phyloP scores from a whole-genome alignment of 345 rosid genomes.

The Camelina neglecta region DNA sequence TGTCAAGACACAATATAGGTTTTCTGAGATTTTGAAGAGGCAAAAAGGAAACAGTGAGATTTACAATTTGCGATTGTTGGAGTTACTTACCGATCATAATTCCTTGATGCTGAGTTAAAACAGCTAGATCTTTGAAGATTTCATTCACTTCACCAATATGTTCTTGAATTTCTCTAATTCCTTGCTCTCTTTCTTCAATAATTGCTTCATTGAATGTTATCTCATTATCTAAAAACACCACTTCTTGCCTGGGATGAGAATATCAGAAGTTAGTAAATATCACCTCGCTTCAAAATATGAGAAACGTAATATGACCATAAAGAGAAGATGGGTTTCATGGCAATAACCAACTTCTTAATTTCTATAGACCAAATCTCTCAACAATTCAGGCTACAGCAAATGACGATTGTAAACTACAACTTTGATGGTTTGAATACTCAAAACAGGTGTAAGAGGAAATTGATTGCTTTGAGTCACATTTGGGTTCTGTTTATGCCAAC shows the following conservation, averaged over 20 bases:
- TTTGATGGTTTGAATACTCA: background rate
- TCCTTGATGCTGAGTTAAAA: conserved; percentile 69
- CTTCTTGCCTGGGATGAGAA: conserved; percentile 56
- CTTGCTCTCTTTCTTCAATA: conserved; percentile 80
- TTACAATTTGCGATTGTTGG: background rate
- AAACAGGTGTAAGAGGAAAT: conserved; percentile 7
- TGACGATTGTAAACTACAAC: background rate
- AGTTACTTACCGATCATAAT: conserved; percentile 58
- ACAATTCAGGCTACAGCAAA: background rate
- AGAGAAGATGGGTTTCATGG: conserved; percentile 20
- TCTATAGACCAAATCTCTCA: background rate
- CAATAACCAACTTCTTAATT: conserved; percentile 1
- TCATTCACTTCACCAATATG: conserved; percentile 77
- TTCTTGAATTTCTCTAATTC: conserved; percentile 71
- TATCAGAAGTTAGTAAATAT: conserved; percentile 6
- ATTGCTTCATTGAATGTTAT: conserved; percentile 73
- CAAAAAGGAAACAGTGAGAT: background rate
- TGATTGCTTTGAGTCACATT: conserved; percentile 9
- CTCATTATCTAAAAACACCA: conserved; percentile 65
- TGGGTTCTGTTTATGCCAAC: background rate
- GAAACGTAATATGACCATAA: background rate
- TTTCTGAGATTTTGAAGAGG: background rate
- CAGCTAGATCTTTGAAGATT: conserved; percentile 76
- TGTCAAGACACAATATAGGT: conserved; percentile 37
- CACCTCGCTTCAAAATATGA: conserved; percentile 12